Conservation (phyloP, 2,329 filamentous ascomycete species). For the Neocatenulostroma microsporum region DNA sequence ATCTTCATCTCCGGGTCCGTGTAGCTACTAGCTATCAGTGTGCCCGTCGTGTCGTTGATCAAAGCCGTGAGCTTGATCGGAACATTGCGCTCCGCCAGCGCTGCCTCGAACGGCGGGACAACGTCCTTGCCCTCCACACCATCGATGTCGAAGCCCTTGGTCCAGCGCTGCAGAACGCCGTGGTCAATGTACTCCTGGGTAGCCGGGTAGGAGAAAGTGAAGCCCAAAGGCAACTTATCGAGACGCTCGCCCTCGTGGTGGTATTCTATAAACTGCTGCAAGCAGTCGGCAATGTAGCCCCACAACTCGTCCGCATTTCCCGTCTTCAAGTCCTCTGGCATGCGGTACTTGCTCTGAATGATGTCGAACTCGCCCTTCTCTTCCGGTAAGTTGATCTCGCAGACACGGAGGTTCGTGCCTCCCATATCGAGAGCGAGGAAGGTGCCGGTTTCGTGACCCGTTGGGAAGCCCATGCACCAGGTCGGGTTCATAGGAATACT, state of each 20-base stretch:
- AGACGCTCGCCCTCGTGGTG: conserved; percentile 64
- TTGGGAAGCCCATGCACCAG: conserved; percentile 87
- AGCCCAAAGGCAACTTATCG: conserved; percentile 69
- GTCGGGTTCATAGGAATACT: conserved; percentile 98
- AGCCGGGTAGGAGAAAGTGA: conserved; percentile 93
- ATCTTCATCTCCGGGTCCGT: conserved; percentile 91
- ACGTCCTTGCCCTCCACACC: conserved; percentile 88
- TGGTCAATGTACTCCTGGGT: conserved; percentile 91
- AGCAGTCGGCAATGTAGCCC: conserved; percentile 89
- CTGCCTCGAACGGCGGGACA: conserved; percentile 77
- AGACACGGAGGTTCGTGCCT: conserved; percentile 90
- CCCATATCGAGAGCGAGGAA: conserved; percentile 92
- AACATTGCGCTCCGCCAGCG: conserved; percentile 66
- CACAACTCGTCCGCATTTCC: conserved; percentile 78
- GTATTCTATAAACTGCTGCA: conserved; percentile 81
- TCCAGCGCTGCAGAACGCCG: conserved; percentile 89
- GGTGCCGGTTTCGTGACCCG: conserved; percentile 77
- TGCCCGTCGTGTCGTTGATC: conserved; percentile 97
- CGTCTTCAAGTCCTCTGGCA: conserved; percentile 87
- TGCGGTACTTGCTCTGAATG: conserved; percentile 90
- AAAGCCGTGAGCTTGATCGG: conserved; percentile 88
- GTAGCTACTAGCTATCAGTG: conserved; percentile 91
- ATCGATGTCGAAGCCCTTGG: conserved; percentile 91
- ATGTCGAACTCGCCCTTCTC: conserved; percentile 88
- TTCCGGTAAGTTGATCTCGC: conserved; percentile 81